phyloP scores from a whole-genome alignment of 257 asterid genomes.

The Lantana camara region DNA sequence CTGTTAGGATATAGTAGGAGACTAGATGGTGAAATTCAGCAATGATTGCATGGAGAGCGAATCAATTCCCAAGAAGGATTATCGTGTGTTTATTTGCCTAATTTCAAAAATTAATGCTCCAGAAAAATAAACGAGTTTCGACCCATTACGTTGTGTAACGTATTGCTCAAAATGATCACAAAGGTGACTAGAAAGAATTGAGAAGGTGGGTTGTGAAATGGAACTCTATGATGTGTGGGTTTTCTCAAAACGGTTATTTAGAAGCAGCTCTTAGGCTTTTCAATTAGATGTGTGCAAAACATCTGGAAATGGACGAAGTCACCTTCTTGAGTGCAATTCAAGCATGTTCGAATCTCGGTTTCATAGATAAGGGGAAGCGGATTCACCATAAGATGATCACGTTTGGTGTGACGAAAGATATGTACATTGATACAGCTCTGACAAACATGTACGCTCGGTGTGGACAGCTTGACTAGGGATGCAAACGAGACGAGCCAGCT shows the following conservation, averaged over 20 bases:
- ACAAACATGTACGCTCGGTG: conserved; percentile 80
- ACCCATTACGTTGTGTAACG: too few relatives aligned
- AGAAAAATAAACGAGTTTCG: too few relatives aligned
- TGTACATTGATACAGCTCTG: conserved; percentile 67
- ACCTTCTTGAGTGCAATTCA: conserved; percentile 73
- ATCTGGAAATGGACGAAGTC: conserved; percentile 64
- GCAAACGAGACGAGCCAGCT: too few relatives aligned
- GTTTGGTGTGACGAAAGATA: conserved; percentile 51
- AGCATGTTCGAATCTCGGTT: conserved; percentile 78
- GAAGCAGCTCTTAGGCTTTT: conserved; percentile 63
- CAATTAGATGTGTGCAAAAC: conserved; percentile 46
- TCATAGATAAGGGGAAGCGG: conserved; percentile 72
- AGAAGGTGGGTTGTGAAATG: conserved; percentile 62
- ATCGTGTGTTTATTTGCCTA: too few relatives aligned
- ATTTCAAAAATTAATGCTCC: too few relatives aligned
- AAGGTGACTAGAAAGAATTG: too few relatives aligned
- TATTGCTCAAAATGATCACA: too few relatives aligned
- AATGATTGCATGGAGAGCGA: too few relatives aligned
- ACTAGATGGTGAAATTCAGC: too few relatives aligned
- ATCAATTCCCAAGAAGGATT: too few relatives aligned
- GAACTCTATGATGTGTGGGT: conserved; percentile 87
- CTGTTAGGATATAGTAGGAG: too few relatives aligned
- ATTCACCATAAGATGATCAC: conserved; percentile 72
- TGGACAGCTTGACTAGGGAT: conserved; percentile 76
- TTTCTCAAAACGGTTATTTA: conserved; percentile 65